Base-by-base conservation (phyloP, 257 asterid species). In the Rubia yunnanensis region DNA sequence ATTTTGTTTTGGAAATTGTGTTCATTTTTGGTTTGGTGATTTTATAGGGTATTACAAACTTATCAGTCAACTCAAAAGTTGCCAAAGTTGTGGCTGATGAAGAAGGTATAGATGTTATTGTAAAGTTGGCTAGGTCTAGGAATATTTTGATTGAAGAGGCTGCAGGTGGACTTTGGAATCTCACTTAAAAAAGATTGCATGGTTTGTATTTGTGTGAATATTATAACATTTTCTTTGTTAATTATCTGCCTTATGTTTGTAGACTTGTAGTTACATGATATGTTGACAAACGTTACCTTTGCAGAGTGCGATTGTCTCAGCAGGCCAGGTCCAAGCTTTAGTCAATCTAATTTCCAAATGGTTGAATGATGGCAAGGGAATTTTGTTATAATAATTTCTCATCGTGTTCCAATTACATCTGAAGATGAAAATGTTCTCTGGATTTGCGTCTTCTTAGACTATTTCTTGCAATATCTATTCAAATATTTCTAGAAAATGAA, bases 41-140 rank as follows among this genome's bases (percentile, higher is more conserved):
- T 64, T 63, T 67, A 68, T 69, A 91, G 98, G 98, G 96, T 60
- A 82, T 91, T 38, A 90, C 94, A 63, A 85, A 82, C 77, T 77
- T 91, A 65, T 84, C 95, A 10, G 85, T 84, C 72, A 84, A 88
- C 74, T 76, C 84, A 69, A 88, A 85, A 30, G 96, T 86, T 64
- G 98, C 96, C 10, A 88, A 91, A 79, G 81, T 86, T 71, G 94
- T 91, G 82, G 90, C 95, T 0, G 98, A 91, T 53, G 95, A 82
- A 77, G 98, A 94, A 69, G 96, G 98, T 49, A 85, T 88, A 48
- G 27, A 57, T 56, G 67, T 86, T 70, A 83, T 91, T 50, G 83
- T 83, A 58, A 70, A 73, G 68, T 80, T 86, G 76, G 94, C 95
- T 7, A 80, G 76, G 85, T 91, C 98, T 49, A 79, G 72, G 67